Evolutionary conservation across 352 stramenopile genomes (phyloP).

Genomic region (Globisporangium splendens): DNA sequence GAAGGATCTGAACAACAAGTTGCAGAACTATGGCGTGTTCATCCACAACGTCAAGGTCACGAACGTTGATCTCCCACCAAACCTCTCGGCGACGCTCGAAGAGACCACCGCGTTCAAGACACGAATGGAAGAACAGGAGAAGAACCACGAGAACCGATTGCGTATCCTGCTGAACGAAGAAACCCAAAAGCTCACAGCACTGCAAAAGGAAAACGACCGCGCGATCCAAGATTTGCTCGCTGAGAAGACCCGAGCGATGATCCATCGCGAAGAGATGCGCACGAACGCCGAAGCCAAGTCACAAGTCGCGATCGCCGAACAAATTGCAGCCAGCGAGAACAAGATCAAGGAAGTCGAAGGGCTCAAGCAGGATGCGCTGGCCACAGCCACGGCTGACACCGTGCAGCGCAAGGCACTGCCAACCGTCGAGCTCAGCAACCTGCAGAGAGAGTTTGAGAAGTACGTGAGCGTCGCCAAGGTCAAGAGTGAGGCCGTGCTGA

Average conservation of each 20-base stretch:
- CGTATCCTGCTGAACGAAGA: slow-evolving; percentile 82
- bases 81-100: slow-evolving; percentile 68
- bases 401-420: slow-evolving; percentile 61
- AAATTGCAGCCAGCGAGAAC: slow-evolving; percentile 50
- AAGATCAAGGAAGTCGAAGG: slow-evolving; percentile 69
- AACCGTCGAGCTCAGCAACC: slow-evolving; percentile 47
- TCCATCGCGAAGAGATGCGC: slow-evolving; percentile 76
- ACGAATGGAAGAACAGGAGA: slow-evolving; percentile 86
- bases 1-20: slow-evolving; percentile 75
- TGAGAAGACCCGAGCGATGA: slow-evolving; percentile 59
- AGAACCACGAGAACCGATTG: slow-evolving; percentile 87
- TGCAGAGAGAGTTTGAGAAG: slow-evolving; percentile 64
- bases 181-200: slow-evolving; percentile 73
- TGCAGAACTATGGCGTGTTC: slow-evolving; percentile 67
- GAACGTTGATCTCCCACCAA: slow-evolving; percentile 64
- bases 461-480: slow-evolving; percentile 65
- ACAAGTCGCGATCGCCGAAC: slow-evolving; percentile 66
- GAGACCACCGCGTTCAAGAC: slow-evolving; percentile 85
- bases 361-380: slow-evolving; percentile 61
- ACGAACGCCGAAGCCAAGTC: slow-evolving; percentile 72
- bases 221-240: slow-evolving; percentile 70
- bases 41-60: slow-evolving; percentile 89
- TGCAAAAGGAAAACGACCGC: slow-evolving; percentile 80
- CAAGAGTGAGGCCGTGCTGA: slow-evolving; percentile 56
- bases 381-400: slow-evolving; percentile 44